These are phyloP conservation scores for Cylindrodendrum hubeiense DNA, from an alignment of 2,329 filamentous ascomycete genomes.

Conservation along the genomic window DNA sequence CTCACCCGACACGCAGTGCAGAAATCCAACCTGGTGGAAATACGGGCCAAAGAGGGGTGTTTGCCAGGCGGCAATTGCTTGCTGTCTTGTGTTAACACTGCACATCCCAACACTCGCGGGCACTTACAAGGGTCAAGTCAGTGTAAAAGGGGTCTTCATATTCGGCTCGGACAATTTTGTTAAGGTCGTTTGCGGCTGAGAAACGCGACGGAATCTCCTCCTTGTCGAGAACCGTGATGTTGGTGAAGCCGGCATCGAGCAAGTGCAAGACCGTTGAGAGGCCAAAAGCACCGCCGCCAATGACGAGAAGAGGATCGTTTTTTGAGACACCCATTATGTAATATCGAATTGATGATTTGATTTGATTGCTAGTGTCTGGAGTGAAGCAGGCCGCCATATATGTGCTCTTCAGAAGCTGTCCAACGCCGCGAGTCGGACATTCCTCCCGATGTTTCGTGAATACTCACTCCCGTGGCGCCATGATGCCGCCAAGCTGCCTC, in stretches of 20 bases:
- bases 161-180: slow-evolving; percentile 71
- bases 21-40: slow-evolving; percentile 56
- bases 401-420: not conserved
- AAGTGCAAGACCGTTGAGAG: slow-evolving; percentile 63
- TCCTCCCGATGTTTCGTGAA: not conserved
- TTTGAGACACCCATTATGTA: slow-evolving; percentile 37
- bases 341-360: not conserved
- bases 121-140: slow-evolving; percentile 61
- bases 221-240: slow-evolving; percentile 62
- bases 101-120: not conserved
- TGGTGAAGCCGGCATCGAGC: slow-evolving; percentile 55
- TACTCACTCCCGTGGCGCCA: not conserved
- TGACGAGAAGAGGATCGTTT: slow-evolving; percentile 48
- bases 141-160: slow-evolving; percentile 71
- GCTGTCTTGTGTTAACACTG: slow-evolving; percentile 17
- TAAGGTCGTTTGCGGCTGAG: slow-evolving; percentile 70
- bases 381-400: slow-evolving; percentile 8
- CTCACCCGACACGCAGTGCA: slow-evolving; percentile 62
- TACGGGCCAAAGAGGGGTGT: slow-evolving; percentile 64
- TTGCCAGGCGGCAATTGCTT: slow-evolving; percentile 67
- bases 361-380: not conserved
- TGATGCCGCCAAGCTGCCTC: not conserved
- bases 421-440: not conserved
- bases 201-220: slow-evolving; percentile 55
- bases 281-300: slow-evolving; percentile 64